Percentiles rank a stretch among this genome's conserved stretches.
Evolutionary conservation across 2,329 filamentous ascomycete species (phyloP).

Genomic region (Helicocarpus griseus): DNA sequence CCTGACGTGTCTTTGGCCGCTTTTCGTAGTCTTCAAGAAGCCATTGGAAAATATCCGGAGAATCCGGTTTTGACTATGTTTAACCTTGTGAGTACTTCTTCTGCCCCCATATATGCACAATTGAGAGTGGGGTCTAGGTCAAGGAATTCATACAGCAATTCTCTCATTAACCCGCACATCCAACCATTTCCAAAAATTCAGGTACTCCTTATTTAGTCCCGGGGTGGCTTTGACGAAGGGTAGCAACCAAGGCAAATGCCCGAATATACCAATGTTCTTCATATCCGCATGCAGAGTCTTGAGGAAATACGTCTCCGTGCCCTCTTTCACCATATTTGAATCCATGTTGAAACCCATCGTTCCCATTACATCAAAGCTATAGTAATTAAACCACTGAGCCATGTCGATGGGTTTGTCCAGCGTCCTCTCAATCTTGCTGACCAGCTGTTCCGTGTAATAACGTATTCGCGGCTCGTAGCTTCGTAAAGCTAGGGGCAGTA

Average conservation of each 20-base stretch:
- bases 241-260: slow-evolving; percentile 10
- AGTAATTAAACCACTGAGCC: slow-evolving; percentile 33
- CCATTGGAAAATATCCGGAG: slow-evolving; percentile 7
- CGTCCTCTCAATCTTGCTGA: slow-evolving; percentile 1
- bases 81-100: background rate
- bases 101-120: background rate
- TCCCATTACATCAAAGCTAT: slow-evolving; percentile 38
- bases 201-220: background rate
- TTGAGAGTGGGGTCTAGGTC: too few relatives aligned
- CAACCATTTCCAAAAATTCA: background rate
- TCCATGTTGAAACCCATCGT: slow-evolving; percentile 35
- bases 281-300: slow-evolving; percentile 8
- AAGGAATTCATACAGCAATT: background rate
- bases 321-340: slow-evolving; percentile 29
- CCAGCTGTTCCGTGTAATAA: slow-evolving; percentile 22
- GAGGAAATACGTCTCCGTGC: slow-evolving; percentile 15
- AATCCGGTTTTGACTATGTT: background rate
- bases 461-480: slow-evolving; percentile 32
- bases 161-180: background rate
- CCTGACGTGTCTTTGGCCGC: slow-evolving; percentile 6
- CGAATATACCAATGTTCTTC: slow-evolving; percentile 5
- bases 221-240: slow-evolving; percentile 7
- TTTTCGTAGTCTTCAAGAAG: slow-evolving; percentile 17
- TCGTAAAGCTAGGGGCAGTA: slow-evolving; percentile 19
- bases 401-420: slow-evolving; percentile 26